phyloP scores from a whole-genome alignment of 2,329 filamentous ascomycete genomes.

The Penicillium griseofulvum region DNA sequence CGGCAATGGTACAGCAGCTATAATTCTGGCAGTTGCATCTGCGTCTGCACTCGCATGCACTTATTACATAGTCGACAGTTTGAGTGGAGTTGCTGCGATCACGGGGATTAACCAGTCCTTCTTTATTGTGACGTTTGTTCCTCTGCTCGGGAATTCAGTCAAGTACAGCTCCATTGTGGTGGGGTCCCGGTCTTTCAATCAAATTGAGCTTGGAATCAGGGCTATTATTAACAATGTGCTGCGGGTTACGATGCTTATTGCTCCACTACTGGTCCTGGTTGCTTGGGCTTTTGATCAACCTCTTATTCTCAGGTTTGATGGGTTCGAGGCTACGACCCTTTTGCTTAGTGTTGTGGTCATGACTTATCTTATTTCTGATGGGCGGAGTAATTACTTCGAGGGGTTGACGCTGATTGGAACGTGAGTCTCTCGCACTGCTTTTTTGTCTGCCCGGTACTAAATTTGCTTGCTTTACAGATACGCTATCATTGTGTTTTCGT shows the following conservation, averaged over 20 bases:
- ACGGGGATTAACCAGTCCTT: conserved; percentile 10
- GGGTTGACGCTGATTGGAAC: conserved; percentile 22
- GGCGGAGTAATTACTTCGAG: conserved; percentile 21
- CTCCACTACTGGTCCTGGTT: conserved; percentile 10
- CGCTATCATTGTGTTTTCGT: conserved; percentile 14
- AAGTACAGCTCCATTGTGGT: conserved; percentile 14
- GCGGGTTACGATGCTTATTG: conserved; percentile 17
- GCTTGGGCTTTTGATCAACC: conserved; percentile 14
- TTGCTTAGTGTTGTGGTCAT: conserved; percentile 20
- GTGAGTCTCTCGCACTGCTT: conserved; percentile 9
- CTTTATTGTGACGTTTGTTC: conserved; percentile 8
- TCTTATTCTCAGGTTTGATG: conserved; percentile 15
- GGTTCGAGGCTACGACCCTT: conserved; percentile 19
- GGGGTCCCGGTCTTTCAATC: conserved; percentile 1
- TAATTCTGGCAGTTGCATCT: conserved; percentile 3
- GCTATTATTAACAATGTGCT: conserved; percentile 15
- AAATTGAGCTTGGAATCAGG: conserved; percentile 16
- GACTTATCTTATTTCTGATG: conserved; percentile 22
- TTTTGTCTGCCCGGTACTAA: background rate
- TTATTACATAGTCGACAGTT: conserved; percentile 8
- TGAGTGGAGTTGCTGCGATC: background rate
- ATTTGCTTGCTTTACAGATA: conserved; percentile 7
- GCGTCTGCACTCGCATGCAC: conserved; percentile 6
- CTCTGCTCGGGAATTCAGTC: conserved; percentile 14
- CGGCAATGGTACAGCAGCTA: background rate